Conservation (phyloP, 805 yeast genomes). For the Candida maltosa region DNA sequence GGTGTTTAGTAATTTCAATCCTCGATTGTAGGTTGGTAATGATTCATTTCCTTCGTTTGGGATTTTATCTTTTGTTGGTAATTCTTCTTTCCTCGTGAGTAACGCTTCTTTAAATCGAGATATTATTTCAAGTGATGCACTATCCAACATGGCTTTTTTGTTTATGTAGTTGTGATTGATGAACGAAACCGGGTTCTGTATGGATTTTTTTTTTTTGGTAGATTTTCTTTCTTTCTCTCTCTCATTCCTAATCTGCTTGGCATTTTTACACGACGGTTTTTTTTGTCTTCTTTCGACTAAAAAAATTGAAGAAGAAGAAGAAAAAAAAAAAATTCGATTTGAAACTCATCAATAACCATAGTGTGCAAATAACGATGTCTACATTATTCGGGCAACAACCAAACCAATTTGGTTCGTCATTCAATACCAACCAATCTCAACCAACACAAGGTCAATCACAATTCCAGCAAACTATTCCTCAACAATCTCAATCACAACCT, state of each 20-base stretch:
- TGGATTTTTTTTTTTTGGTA: background rate
- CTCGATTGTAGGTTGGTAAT: conserved; percentile 19
- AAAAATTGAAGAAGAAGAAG: background rate
- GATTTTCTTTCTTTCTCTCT: background rate
- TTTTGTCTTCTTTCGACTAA: background rate
- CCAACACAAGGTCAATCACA: conserved; percentile 2
- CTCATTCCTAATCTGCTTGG: too few relatives aligned
- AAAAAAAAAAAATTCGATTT: too few relatives aligned
- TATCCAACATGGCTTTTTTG: conserved; percentile 29
- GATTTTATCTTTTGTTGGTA: conserved; percentile 2
- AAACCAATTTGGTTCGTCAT: conserved; percentile 4
- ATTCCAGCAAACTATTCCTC: conserved; percentile 6
- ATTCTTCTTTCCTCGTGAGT: conserved; percentile 8
- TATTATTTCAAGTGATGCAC: conserved; percentile 34
- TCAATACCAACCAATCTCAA: background rate
- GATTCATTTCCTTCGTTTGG: conserved; percentile 7
- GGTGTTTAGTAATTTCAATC: conserved; percentile 19
- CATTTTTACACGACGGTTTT: too few relatives aligned
- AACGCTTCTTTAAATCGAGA: conserved; percentile 37
- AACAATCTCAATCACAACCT: conserved; percentile 4
- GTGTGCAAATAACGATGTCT: background rate
- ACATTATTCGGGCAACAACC: conserved; percentile 3
- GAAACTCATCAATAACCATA: background rate
- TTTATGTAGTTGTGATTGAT: too few relatives aligned
- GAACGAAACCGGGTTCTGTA: background rate